phyloP scores from a whole-genome alignment of 2,329 filamentous ascomycete species.

The Parafenestella ontariensis region DNA sequence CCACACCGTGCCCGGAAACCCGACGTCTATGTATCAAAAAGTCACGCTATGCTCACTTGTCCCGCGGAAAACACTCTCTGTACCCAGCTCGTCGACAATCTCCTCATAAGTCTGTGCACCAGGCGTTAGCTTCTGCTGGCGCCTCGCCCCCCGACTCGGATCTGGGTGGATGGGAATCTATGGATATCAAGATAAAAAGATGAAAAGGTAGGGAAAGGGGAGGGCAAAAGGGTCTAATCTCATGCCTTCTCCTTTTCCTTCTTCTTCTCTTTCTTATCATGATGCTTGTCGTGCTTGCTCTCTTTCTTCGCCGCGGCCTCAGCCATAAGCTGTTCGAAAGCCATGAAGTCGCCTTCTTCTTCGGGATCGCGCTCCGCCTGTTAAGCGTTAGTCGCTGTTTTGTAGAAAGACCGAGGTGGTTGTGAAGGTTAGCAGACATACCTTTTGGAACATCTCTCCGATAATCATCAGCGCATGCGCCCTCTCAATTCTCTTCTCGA shows the following conservation, averaged over 20 bases:
- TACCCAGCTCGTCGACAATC: not conserved
- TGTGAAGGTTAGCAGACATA: conserved; percentile 52
- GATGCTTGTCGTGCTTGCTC: conserved; percentile 75
- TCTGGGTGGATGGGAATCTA: conserved; percentile 27
- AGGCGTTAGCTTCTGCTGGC: not conserved
- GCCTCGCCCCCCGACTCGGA: not conserved
- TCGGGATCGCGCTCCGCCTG: conserved; percentile 89
- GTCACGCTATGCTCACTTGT: not conserved
- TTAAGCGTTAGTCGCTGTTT: not conserved
- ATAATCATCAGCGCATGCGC: conserved; percentile 88
- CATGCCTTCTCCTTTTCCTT: conserved; percentile 36
- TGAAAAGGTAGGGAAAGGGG: conserved; percentile 5
- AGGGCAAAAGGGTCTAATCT: conserved; percentile 2
- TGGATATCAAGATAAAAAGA: conserved; percentile 37
- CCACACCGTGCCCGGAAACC: not conserved
- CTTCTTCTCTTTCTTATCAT: conserved; percentile 49
- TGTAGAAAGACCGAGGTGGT: not conserved
- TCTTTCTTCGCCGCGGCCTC: conserved; percentile 97
- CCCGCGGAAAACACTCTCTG: not conserved
- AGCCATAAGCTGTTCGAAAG: conserved; percentile 96
- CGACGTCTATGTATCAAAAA: not conserved
- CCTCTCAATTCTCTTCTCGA: conserved; percentile 86
- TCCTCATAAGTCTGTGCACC: not conserved
- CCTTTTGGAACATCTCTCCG: conserved; percentile 88
- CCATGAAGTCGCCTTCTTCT: conserved; percentile 98